Evolutionary conservation across 2,329 filamentous ascomycete genomes (phyloP).

Genomic region (Colletotrichum spaethianum): DNA sequence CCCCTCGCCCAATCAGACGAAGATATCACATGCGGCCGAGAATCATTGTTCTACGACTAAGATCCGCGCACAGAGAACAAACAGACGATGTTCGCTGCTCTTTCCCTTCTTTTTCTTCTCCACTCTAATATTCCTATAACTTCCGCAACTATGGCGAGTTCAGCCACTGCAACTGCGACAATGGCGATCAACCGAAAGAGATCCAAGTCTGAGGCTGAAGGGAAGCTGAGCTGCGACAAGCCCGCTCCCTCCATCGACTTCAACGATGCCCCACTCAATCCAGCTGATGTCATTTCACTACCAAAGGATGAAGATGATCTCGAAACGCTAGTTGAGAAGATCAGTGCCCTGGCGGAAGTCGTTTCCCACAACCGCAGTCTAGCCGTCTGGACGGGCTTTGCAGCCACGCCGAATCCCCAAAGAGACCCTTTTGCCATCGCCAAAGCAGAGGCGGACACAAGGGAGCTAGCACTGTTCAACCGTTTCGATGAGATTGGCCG

Average conservation of each 20-base stretch:
- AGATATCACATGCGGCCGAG: not conserved
- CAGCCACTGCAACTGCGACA: not conserved
- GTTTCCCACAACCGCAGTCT: slow-evolving; percentile 1
- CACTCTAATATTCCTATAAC: not conserved
- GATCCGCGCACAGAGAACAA: not conserved
- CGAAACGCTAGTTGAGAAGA: not conserved
- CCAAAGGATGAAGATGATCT: not conserved
- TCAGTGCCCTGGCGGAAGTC: not conserved
- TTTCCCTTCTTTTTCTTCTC: not conserved
- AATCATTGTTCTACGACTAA: not conserved
- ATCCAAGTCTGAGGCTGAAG: not conserved
- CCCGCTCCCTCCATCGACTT: not conserved
- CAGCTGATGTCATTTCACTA: not conserved
- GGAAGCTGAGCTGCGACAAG: not conserved
- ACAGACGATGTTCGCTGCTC: not conserved
- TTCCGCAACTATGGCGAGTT: not conserved
- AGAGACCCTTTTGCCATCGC: slow-evolving; percentile 9
- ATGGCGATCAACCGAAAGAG: slow-evolving; percentile 3
- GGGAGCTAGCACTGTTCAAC: not conserved
- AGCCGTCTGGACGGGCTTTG: slow-evolving; percentile 14
- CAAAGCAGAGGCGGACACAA: not conserved
- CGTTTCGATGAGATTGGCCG: not conserved
- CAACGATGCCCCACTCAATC: not conserved
- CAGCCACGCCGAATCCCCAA: slow-evolving; percentile 4
- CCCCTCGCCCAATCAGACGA: not conserved